These are phyloP conservation scores for Paecilomyces fulvus DNA, from an alignment of 2,329 filamentous ascomycete species.

Conservation along the genomic window DNA sequence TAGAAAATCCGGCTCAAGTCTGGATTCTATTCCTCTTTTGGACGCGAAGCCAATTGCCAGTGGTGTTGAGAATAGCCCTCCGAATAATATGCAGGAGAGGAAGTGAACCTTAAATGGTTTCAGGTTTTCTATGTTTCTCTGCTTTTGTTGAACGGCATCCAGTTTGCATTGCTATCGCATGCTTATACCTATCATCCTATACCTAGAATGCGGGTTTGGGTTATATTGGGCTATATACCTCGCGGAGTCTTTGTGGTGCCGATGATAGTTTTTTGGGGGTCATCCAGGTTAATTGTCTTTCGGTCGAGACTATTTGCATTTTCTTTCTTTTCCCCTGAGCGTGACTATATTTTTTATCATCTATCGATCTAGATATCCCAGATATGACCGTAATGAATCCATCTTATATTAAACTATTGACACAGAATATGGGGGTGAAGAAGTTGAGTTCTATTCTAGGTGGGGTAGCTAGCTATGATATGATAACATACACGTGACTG, in stretches of 20 bases:
- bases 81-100: slow-evolving; percentile 15
- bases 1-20: slow-evolving; percentile 13
- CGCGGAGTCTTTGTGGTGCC: background rate
- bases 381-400: background rate
- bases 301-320: background rate
- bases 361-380: background rate
- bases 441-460: too few relatives aligned
- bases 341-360: background rate
- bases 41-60: slow-evolving; percentile 22
- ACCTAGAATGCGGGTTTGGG: background rate
- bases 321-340: background rate
- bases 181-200: background rate
- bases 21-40: slow-evolving; percentile 30
- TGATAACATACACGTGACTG: too few relatives aligned
- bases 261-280: background rate
- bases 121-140: background rate
- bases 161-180: background rate
- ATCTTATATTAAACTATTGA: too few relatives aligned
- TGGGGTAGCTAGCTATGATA: too few relatives aligned
- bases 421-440: too few relatives aligned
- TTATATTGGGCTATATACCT: background rate
- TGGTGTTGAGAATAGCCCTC: slow-evolving; percentile 10
- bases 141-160: background rate
- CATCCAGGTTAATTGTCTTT: background rate
- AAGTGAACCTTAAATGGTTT: slow-evolving; percentile 7